Conservation (phyloP, 331 rosid genomes). For the Malus hybrid region DNA sequence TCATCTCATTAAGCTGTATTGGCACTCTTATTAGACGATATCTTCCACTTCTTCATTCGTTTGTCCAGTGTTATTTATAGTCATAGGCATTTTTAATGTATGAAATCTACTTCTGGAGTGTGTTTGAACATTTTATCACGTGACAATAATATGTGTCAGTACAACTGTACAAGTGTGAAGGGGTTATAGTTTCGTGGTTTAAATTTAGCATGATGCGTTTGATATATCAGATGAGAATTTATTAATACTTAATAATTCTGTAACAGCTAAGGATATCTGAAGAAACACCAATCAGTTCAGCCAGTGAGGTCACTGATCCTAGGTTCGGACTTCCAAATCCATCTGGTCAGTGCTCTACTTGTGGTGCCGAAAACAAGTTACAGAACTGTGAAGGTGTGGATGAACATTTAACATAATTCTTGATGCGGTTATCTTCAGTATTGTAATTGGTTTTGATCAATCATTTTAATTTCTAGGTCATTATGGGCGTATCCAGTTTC, state of each 20-base stretch:
- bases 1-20: not conserved
- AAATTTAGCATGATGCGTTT: not conserved
- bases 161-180: not conserved
- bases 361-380: constrained; percentile 46
- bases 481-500: constrained; percentile 72
- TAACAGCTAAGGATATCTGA: constrained; percentile 52
- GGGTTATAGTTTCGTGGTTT: not conserved
- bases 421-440: constrained; percentile 4
- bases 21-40: not conserved
- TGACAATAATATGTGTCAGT: not conserved
- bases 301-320: constrained; percentile 66
- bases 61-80: not conserved
- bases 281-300: constrained; percentile 36
- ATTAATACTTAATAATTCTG: constrained; percentile 11
- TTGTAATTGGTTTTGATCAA: constrained; percentile 21
- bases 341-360: constrained; percentile 58
- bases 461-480: constrained; percentile 57
- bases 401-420: constrained; percentile 9
- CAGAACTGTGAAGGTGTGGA: constrained; percentile 68
- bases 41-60: not conserved
- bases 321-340: constrained; percentile 85
- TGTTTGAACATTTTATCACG: not conserved
- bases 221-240: not conserved
- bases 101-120: not conserved
- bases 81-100: not conserved